Base-by-base conservation (phyloP, 139 green algal species). In the Micractinium conductrix region DNA sequence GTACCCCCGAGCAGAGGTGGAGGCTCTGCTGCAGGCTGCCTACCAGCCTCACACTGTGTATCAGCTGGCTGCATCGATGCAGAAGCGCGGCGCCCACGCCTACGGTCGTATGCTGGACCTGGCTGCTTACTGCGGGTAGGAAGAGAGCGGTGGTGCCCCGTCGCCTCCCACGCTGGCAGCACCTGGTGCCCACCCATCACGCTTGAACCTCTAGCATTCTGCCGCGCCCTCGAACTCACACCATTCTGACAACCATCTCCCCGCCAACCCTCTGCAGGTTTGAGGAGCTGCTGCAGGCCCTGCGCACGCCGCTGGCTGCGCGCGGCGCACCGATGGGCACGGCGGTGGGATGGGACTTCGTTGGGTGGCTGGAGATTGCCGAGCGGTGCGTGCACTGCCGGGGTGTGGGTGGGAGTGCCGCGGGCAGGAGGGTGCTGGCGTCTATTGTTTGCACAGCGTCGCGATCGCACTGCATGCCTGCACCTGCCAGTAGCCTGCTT, bases 71-170 rank as follows among this genome's bases (percentile, higher is more conserved):
- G 76, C 76, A 7, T 43, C 33, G 1, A 26, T 73, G 26, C 26
- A 28, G 4, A n/a, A n/a, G n/a, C n/a, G n/a, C n/a, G 42, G 58
- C 7, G 35, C 76, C 0, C 26, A 38, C 14, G 53, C 37, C 0
- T 82, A 67, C 26, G 81, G 58, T 0, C 43, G 40, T 3, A 42
- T 85, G 45, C 35, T 67, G 1, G 82, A 81, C 65, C 82, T 82
- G 24, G 74, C 67, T 0, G 78, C 74, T 0, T 82, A 71, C 42
- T 55, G 68, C 21, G 38, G 76, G 76, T 73, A 12, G 58, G 70
- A 37, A 58, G 48, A 1, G 60, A 3, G 60, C 55, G 3, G 26
- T 68, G 26, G 21, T 35, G 3, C 24, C 53, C n/a, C n/a, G n/a
- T n/a, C n/a, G n/a, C n/a, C n/a, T n/a, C n/a, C n/a, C n/a, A n/a